Conservation (phyloP, 768 basidiomycete species). For the Tricholoma bakamatsutake region DNA sequence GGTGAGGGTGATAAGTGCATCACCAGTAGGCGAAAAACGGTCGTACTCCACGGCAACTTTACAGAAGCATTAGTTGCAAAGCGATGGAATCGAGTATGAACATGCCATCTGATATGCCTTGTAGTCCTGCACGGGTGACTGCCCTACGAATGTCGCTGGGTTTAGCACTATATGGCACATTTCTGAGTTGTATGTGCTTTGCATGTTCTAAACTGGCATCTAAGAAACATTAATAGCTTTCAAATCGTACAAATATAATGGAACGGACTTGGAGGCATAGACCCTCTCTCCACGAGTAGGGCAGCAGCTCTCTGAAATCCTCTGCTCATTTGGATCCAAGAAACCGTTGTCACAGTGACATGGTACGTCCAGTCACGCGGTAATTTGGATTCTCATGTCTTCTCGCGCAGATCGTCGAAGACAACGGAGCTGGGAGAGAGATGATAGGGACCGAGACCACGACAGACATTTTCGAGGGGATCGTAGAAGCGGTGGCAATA, state of each 20-base stretch:
- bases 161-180: conserved; percentile 47
- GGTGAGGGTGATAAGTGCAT: conserved; percentile 51
- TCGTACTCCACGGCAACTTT: conserved; percentile 57
- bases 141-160: conserved; percentile 49
- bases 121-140: conserved; percentile 33
- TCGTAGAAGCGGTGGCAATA: conserved; percentile 24
- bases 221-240: not conserved
- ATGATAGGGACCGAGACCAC: conserved; percentile 39
- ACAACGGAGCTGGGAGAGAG: conserved; percentile 62
- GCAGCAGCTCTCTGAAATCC: not conserved
- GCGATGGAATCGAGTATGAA: not conserved
- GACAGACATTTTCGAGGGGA: conserved; percentile 38
- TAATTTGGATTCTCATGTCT: conserved; percentile 36
- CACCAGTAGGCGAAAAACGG: conserved; percentile 53
- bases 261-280: not conserved
- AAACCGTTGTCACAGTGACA: not conserved
- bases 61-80: not conserved
- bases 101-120: conserved; percentile 43
- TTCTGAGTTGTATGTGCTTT: conserved; percentile 41
- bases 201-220: conserved; percentile 17
- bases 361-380: conserved; percentile 7
- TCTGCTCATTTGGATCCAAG: not conserved
- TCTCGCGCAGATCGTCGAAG: conserved; percentile 51
- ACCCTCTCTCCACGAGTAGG: not conserved
- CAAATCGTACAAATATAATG: not conserved